Base-by-base conservation (phyloP, 305 asterid species). In the Solanum hybrid region DNA sequence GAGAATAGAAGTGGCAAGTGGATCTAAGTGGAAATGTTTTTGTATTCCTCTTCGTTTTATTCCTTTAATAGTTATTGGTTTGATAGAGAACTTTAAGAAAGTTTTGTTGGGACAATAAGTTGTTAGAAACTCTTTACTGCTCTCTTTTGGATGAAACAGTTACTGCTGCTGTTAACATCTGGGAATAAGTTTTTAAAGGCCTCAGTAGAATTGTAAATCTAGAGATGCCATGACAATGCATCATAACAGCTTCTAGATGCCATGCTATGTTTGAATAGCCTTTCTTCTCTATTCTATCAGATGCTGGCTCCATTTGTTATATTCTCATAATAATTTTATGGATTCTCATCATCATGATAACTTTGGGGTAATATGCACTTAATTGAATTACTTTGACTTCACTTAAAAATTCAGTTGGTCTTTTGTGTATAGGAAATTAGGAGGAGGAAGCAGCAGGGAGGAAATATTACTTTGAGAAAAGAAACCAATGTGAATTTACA, bases 391-490 rank as follows among this genome's bases (percentile, higher is more conserved):
- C 88, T 86, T 33, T 61, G 24, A 61, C 14, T 61, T 61, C 34
- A 22, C 77, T 61, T 6, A 86, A 34, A 34, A 86, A 42, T 61
- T 61, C 77, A 61, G 34, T 86, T 86, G 88, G 57, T 86, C n/a
- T 57, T 86, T 86, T 71, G 39, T 74, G 85, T 57, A 86, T 94
- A 97, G 99, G 98, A 97, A 90, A 93, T 96, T 92, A 95, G 97
- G 95, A 97, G 99, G 95, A 95, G 93, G 92, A 97, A 92, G 94
- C 98, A 92, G 89, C 89, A 91, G 33, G 95, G 95, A 67, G 95
- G 95, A 91, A 90, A 90, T 89, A 82, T 89, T 80, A 91, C 87
- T 90, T 71, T 93, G 94, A 92, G 92, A 89, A 94, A 93, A 88
- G 96, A 95, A 90, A 89, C 90, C 82, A 89, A 91, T 93, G 86